Evolutionary conservation across 192 early-diverging fungal genomes (phyloP).

Genomic region (Pilobolus umbonatus): DNA sequence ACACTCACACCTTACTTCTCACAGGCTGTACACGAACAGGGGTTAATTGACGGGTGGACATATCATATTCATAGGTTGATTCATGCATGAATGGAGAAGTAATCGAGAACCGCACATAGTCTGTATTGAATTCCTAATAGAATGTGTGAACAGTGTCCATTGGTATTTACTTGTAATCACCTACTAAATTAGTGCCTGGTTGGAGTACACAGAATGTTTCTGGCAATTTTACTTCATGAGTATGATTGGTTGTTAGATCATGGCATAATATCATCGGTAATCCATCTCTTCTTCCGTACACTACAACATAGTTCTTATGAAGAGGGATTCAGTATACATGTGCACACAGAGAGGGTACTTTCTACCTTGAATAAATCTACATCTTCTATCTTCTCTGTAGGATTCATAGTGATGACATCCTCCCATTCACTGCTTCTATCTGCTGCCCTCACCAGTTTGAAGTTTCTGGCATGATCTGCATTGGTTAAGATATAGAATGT

Average conservation of each 20-base stretch:
- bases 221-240: constrained; percentile 45
- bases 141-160: not conserved
- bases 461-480: constrained; percentile 47
- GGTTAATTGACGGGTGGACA: constrained; percentile 40
- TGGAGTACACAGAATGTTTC: constrained; percentile 53
- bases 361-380: constrained; percentile 66
- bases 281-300: constrained; percentile 48
- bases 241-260: constrained; percentile 31
- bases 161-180: not conserved
- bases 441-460: constrained; percentile 53
- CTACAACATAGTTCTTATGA: constrained; percentile 38
- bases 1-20: constrained; percentile 35
- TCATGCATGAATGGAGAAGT: constrained; percentile 62
- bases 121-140: constrained; percentile 47
- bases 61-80: constrained; percentile 64
- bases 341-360: not conserved
- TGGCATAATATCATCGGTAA: constrained; percentile 50
- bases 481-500: constrained; percentile 54
- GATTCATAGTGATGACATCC: constrained; percentile 50
- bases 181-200: constrained; percentile 54
- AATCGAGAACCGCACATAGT: constrained; percentile 55
- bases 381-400: constrained; percentile 67
- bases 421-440: constrained; percentile 47
- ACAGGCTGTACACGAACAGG: constrained; percentile 42
- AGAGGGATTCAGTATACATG: not conserved